Base-by-base conservation (phyloP, 2,329 filamentous ascomycete genomes). In the Calonectria crousiana region DNA sequence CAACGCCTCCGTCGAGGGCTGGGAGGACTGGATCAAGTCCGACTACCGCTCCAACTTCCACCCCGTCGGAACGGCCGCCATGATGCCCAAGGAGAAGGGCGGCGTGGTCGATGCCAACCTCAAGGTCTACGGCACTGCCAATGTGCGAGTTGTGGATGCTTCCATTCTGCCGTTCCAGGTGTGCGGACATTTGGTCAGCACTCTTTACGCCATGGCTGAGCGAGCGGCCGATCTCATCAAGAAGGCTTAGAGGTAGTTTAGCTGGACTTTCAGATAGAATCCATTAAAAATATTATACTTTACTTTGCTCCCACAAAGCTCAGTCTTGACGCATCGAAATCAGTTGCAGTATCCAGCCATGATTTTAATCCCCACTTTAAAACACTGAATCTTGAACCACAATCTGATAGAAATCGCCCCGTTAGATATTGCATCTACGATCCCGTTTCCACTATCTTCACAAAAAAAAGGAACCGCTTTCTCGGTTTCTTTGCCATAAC, bases 81-180 rank as follows among this genome's bases (percentile, higher is more conserved):
- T 90, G 88, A 86, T 90, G 83, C 84, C 87, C 2, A 82, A 84
- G 16, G 84, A 86, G 34, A 82, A 87, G 3, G 89, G 88, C 6
- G 56, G 56, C 14, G 56, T 62, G 0, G 56, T 62, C 3, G 56
- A 62, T 18, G n/a, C 56, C 14, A 62, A 62, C 56, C 18, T 62
- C n/a, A 62, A 62, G 34, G 56, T 62, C 0, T 62, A 62, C 36
- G 56, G 56, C 16, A 62, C 56, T 6, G 26, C 56, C 56, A 62
- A 62, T 18, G 56, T 62, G 13, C 56, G 56, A 0, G 89, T 88
- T 3, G 89, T 90, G 16, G 88, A 62, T 6, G 56, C 56, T 6
- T 62, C 56, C 26, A 62, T 62, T 20, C 56, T 62, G n/a, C 56
- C 56, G 1, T 62, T 62, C 56, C 56, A 62, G 38, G 56, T 62